Evolutionary conservation across 306 rosid species (phyloP).

Genomic region (Lablab purpureus): DNA sequence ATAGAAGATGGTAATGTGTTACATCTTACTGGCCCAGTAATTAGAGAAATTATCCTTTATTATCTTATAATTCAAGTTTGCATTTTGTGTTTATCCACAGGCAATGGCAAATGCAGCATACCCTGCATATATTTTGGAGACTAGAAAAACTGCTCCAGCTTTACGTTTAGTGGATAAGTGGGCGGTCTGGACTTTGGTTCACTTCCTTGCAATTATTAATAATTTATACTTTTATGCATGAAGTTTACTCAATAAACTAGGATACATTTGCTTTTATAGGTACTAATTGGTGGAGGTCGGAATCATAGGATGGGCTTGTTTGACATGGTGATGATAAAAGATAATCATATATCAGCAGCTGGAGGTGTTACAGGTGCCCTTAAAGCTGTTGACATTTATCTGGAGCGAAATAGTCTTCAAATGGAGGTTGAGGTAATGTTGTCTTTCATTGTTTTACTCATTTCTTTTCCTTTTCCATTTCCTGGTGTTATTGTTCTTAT

Average conservation of each 20-base stretch:
- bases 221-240: background rate
- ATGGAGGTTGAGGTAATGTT: conserved; percentile 83
- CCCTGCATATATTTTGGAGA: conserved; percentile 85
- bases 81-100: conserved; percentile 52
- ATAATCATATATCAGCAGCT: conserved; percentile 89
- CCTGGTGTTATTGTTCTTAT: background rate
- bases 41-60: conserved; percentile 1
- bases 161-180: conserved; percentile 93
- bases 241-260: conserved; percentile 17
- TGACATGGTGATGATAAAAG: conserved; percentile 96
- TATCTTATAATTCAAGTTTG: conserved; percentile 2
- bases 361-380: conserved; percentile 80
- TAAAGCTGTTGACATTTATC: conserved; percentile 78
- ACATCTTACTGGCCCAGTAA: background rate
- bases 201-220: conserved; percentile 44
- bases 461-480: conserved; percentile 39
- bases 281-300: conserved; percentile 85
- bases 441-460: conserved; percentile 25
- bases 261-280: conserved; percentile 53
- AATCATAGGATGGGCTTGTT: conserved; percentile 96
- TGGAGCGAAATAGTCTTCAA: conserved; percentile 68
- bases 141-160: conserved; percentile 94
- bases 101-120: conserved; percentile 88
- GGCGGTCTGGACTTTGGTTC: conserved; percentile 77
- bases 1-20: conserved; percentile 23